Evolutionary conservation across 768 basidiomycete genomes (phyloP).

Genomic region (Kwoniella sp.): DNA sequence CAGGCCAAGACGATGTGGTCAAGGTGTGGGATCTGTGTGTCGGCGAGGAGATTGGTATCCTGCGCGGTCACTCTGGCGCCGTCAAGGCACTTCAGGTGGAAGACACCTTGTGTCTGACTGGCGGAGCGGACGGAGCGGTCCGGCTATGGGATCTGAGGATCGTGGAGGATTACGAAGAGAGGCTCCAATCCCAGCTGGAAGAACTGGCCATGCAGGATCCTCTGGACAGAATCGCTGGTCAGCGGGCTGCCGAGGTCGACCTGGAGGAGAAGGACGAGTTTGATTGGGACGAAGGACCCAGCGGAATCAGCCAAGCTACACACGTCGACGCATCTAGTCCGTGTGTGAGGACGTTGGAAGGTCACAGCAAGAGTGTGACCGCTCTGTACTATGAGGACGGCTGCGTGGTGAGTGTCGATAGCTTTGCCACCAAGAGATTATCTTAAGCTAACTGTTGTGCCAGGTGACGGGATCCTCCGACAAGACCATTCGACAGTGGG

Average conservation of each 20-base stretch:
- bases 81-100: slow-evolving; percentile 94
- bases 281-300: slow-evolving; percentile 40
- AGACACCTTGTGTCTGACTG: slow-evolving; percentile 82
- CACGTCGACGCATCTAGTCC: slow-evolving; percentile 47
- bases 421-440: too few relatives aligned
- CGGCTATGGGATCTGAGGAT: slow-evolving; percentile 84
- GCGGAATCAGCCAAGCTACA: slow-evolving; percentile 18
- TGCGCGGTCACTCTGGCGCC: slow-evolving; percentile 64
- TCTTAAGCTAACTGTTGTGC: too few relatives aligned
- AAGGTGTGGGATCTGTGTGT: slow-evolving; percentile 91
- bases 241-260: slow-evolving; percentile 20
- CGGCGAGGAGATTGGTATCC: slow-evolving; percentile 76
- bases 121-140: slow-evolving; percentile 78
- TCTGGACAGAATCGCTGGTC: slow-evolving; percentile 41
- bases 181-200: slow-evolving; percentile 24
- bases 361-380: slow-evolving; percentile 88
- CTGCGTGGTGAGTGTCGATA: slow-evolving; percentile 77
- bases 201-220: slow-evolving; percentile 31
- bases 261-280: slow-evolving; percentile 28
- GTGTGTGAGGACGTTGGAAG: slow-evolving; percentile 74
- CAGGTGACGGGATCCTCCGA: slow-evolving; percentile 97
- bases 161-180: slow-evolving; percentile 65
- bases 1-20: slow-evolving; percentile 80
- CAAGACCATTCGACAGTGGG: slow-evolving; percentile 98
- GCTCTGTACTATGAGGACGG: slow-evolving; percentile 93